Conservation (phyloP, 768 basidiomycete species). For the Collybiopsis confluens region DNA sequence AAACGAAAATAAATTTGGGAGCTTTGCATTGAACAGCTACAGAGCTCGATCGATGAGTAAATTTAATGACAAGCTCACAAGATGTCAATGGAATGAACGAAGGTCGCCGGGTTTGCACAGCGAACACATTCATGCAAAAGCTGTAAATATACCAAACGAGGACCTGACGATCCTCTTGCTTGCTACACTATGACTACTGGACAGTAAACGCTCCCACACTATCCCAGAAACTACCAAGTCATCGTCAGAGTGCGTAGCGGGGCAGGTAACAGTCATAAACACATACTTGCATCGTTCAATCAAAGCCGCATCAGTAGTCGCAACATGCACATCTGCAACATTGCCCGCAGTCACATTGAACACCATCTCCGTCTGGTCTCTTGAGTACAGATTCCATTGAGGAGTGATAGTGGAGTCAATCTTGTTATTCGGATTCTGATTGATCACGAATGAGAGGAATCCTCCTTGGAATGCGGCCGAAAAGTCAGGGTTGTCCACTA, state of each 20-base stretch:
- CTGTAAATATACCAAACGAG: no score
- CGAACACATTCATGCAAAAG: no score
- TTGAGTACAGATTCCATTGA: conserved; percentile 9
- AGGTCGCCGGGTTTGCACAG: no score
- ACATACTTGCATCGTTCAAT: conserved; percentile 19
- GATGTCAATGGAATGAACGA: no score
- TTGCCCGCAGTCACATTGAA: conserved; percentile 19
- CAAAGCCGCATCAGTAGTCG: conserved; percentile 14
- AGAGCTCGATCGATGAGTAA: no score
- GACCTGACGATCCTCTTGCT: no score
- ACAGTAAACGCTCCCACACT: conserved; percentile 6
- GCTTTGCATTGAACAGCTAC: no score
- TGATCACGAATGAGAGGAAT: conserved; percentile 18
- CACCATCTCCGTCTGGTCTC: conserved; percentile 23
- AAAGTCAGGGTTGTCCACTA: conserved; percentile 19
- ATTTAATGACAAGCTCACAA: no score
- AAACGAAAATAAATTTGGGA: no score
- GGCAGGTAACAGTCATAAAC: neutral
- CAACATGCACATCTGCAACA: conserved; percentile 11
- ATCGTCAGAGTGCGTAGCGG: neutral
- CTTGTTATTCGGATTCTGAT: conserved; percentile 15
- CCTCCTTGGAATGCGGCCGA: conserved; percentile 15
- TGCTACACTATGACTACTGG: neutral
- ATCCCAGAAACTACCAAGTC: conserved; percentile 8
- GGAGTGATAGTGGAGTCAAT: conserved; percentile 17